Evolutionary conservation across 192 early-diverging fungal genomes (phyloP), one percentile per base, ranked within the genome.

Genomic region (Backusella australiensis): DNA sequence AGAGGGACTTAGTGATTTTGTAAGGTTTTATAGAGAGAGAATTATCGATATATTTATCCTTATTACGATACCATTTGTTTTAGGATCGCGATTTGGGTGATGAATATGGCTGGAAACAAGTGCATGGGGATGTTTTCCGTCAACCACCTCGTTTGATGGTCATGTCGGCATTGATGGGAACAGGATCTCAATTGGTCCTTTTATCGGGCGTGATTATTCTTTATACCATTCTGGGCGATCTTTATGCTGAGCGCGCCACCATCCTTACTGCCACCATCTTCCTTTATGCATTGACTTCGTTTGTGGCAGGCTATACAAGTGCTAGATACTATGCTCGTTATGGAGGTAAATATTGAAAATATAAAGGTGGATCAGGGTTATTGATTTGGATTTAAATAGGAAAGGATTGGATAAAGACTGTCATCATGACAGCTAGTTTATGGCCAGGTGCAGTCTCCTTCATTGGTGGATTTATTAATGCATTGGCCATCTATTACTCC

Each of bases 91-190:
- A 94, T 75, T 77, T 94, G 17, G 91, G 89, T 7, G 94, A 95
- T 74, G 94, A 96, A 44, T 95, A 91, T 85, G 94, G 94, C 4
- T 96, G 94, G 94, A 96, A 95, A 78, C 92, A 92, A 80, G 89
- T 96, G 7, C 94, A 96, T 63, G 92, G 92, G 17, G 94, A 96
- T 78, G 94, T 96, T 9, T 96, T 96, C 81, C 85, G 94, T 69
- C 85, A 91, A 7, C 92, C 94, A 15, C 74, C 85, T 21, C 86
- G 83, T 26, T 81, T 91, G 23, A 87, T 90, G 71, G 73, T 90
- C 0, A 83, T 96, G 67, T 86, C 91, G 4, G 90, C 92, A 11
- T 84, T 92, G 21, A 74, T 94, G 39, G 94, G 94, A 23, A 91
- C 89, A 49, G 94, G 94, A 38, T 78, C 87, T 34, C 89, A 90